Evolutionary conservation across 1,284 basidiomycete genomes (phyloP).

Genomic region (Exobasidium rhododendri): DNA sequence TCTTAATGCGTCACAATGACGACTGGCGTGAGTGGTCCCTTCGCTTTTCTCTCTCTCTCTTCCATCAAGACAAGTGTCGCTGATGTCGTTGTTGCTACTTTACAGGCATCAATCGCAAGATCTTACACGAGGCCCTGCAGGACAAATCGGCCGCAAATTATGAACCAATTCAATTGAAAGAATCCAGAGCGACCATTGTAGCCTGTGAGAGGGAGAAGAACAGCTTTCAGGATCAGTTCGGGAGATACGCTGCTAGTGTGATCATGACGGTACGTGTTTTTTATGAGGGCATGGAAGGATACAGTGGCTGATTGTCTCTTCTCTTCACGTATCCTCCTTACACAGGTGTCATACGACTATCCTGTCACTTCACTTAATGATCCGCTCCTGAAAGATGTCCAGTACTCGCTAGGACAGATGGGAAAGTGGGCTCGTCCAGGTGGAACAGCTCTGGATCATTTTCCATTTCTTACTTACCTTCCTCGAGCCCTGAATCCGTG

Average conservation of each 20-base stretch:
- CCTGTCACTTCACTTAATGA: slow-evolving; percentile 21
- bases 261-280: slow-evolving; percentile 27
- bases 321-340: too few relatives aligned
- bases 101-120: slow-evolving; percentile 16
- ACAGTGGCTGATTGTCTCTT: too few relatives aligned
- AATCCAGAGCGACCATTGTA: slow-evolving; percentile 18
- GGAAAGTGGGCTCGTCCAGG: slow-evolving; percentile 25
- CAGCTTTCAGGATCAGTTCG: slow-evolving; percentile 19
- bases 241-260: slow-evolving; percentile 29
- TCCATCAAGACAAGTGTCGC: too few relatives aligned
- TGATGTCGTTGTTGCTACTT: too few relatives aligned
- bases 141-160: slow-evolving; percentile 28
- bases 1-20: slow-evolving; percentile 29
- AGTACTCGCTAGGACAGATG: slow-evolving; percentile 21
- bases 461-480: slow-evolving; percentile 22
- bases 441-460: slow-evolving; percentile 22
- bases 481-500: slow-evolving; percentile 33
- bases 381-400: slow-evolving; percentile 21
- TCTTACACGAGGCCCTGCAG: slow-evolving; percentile 25
- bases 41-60: not conserved
- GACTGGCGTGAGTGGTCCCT: slow-evolving; percentile 23
- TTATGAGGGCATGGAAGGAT: not conserved
- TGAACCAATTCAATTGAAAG: slow-evolving; percentile 27
- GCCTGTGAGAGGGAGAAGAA: slow-evolving; percentile 15
- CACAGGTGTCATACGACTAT: slow-evolving; percentile 17